Percentiles rank a stretch among this genome's conserved stretches.
These are phyloP conservation scores for Citrus hindsii DNA, from an alignment of 345 rosid genomes.

Conservation along the genomic window DNA sequence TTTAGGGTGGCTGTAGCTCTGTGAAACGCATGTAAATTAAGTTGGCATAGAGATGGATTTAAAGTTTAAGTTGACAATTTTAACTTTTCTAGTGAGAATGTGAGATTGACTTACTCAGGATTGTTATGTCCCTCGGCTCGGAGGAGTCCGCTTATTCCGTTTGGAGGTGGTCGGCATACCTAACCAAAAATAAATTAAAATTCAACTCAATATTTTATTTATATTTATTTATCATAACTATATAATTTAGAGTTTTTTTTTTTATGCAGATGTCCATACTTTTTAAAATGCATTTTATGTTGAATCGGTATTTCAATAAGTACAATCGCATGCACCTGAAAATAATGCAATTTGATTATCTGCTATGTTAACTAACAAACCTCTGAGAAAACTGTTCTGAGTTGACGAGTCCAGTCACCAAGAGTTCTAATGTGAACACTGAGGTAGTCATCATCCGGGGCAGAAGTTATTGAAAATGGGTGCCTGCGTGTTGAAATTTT, in stretches of 20 bases:
- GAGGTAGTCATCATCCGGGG: slow-evolving; percentile 75
- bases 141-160: slow-evolving; percentile 64
- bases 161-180: slow-evolving; percentile 60
- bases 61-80: no score
- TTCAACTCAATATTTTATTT: no score
- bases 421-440: slow-evolving; percentile 74
- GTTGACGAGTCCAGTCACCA: slow-evolving; percentile 83
- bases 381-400: slow-evolving; percentile 64
- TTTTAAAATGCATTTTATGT: no score
- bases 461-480: slow-evolving; percentile 84
- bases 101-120: slow-evolving; percentile 43
- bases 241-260: no score
- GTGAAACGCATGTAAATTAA: no score
- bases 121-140: slow-evolving; percentile 55
- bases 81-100: no score
- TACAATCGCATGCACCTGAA: no score
- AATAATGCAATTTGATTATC: no score
- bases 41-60: no score
- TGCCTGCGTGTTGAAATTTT: slow-evolving; percentile 46
- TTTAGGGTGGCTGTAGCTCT: no score
- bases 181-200: slow-evolving; percentile 10
- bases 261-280: no score
- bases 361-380: slow-evolving; percentile 18
- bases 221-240: neutral
- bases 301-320: no score